These are phyloP conservation scores for Discostella pseudostelligera DNA, from an alignment of 108 stramenopile species.

Conservation along the genomic window DNA sequence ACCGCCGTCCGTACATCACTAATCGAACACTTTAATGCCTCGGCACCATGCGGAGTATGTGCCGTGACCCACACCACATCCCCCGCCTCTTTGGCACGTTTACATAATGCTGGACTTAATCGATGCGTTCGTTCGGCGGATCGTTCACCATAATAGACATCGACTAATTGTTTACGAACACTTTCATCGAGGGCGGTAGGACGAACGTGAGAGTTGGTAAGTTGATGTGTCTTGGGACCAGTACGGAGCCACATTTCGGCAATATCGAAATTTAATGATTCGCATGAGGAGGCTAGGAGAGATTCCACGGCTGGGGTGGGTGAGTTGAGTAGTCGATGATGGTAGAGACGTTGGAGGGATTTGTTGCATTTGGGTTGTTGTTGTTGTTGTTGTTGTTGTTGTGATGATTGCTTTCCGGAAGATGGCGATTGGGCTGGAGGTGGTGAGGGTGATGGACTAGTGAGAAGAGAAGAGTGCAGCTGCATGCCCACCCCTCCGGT, in stretches of 20 bases:
- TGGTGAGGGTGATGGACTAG: neutral
- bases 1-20: slow-evolving; percentile 87
- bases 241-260: slow-evolving; percentile 94
- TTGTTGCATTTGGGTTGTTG: slow-evolving; percentile 9
- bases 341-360: slow-evolving; percentile 26
- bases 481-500: neutral
- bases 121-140: slow-evolving; percentile 78
- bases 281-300: slow-evolving; percentile 72
- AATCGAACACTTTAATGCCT: slow-evolving; percentile 73
- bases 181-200: slow-evolving; percentile 78
- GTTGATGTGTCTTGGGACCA: slow-evolving; percentile 89
- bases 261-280: slow-evolving; percentile 87
- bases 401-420: neutral
- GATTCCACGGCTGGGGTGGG: slow-evolving; percentile 67
- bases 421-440: too few relatives aligned
- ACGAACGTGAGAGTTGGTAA: slow-evolving; percentile 82
- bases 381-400: slow-evolving; percentile 5
- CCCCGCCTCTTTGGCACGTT: slow-evolving; percentile 84
- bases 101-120: slow-evolving; percentile 83
- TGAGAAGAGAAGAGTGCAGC: neutral
- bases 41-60: slow-evolving; percentile 67
- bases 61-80: slow-evolving; percentile 89
- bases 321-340: slow-evolving; percentile 30
- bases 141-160: slow-evolving; percentile 86
- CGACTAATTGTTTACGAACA: slow-evolving; percentile 75